Evolutionary conservation across 768 basidiomycete species (phyloP), one percentile per base, ranked within the genome.

Genomic region (Phlebiopsis gigantea): DNA sequence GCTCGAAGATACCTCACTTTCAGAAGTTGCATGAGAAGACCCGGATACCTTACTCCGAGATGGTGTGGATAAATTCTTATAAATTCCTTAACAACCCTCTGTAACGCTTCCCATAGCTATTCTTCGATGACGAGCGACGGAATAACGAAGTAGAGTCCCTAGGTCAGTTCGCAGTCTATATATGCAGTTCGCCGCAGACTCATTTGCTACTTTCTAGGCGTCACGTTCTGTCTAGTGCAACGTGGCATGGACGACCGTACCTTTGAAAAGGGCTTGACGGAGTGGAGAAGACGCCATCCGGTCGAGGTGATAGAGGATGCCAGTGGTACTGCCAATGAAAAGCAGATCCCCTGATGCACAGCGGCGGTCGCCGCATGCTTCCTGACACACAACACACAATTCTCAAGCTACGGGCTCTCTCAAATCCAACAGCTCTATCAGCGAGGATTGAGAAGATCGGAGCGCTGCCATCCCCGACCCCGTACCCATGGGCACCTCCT

Each of bases 1-100:
- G 88, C 15, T 90, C 90, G 22, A 94, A 95, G 72, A 72, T 92
- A 17, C 77, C 79, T 4, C 92, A 94, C 65, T 95, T 95, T 74
- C 83, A 80, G 66, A 77, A 79, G 46, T 65, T 94, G 30, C 78
- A 80, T 61, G 61, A 73, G 53, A 77, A 79, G 65, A 83, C 81
- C 0, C 76, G 77, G 1, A 75, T 83, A 4, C 74, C 79, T 0
- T 81, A 79, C 63, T 72, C 73, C 5, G 79, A 80, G 54, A 82
- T 82, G 79, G 79, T 78, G 39, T 2, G 73, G 30, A 34, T 30
- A 15, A n/a, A 14, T 41, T 39, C 22, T 45, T 24, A 29, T 39
- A 31, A 24, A 46, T 39, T n/a, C 30, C 12, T 34, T 31, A 17
- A 21, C 57, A 21, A 30, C 4, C 24, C 8, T 31, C 22, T 25